Evolutionary conservation across 805 yeast genomes (phyloP).

Genomic region (Starmerella stellata): DNA sequence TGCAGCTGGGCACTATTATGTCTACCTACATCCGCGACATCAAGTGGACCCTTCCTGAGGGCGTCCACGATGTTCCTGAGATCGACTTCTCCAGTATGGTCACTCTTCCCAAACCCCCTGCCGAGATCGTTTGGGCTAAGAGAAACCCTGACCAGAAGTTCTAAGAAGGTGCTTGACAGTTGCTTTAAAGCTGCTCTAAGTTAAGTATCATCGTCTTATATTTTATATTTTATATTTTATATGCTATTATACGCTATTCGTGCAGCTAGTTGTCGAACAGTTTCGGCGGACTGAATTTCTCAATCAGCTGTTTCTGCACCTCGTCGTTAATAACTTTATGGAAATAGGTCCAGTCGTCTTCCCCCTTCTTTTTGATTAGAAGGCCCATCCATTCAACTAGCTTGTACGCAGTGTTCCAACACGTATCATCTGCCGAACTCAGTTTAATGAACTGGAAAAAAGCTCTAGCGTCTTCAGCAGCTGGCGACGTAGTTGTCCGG

Average conservation of each 20-base stretch:
- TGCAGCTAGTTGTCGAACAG: too few relatives aligned
- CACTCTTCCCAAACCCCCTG: slow-evolving; percentile 64
- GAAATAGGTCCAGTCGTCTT: slow-evolving; percentile 2
- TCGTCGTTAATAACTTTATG: slow-evolving; percentile 1
- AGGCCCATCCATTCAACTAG: slow-evolving; percentile 2
- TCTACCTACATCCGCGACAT: slow-evolving; percentile 55
- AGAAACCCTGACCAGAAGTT: neutral
- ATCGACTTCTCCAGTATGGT: slow-evolving; percentile 85
- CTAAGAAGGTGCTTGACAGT: neutral
- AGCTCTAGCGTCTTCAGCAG: slow-evolving; percentile 6
- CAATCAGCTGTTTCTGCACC: slow-evolving; percentile 1
- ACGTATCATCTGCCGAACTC: slow-evolving; percentile 3
- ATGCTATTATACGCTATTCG: too few relatives aligned
- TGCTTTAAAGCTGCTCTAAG: neutral
- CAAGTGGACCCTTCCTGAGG: slow-evolving; percentile 53
- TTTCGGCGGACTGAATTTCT: too few relatives aligned
- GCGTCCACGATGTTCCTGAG: slow-evolving; percentile 24
- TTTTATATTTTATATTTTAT: neutral
- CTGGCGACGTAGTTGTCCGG: neutral
- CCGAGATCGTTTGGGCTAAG: slow-evolving; percentile 14
- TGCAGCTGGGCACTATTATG: slow-evolving; percentile 75
- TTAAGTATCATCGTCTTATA: neutral
- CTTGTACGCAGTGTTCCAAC: slow-evolving; percentile 5
- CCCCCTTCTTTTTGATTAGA: neutral
- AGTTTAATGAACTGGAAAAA: slow-evolving; percentile 5